Evolutionary conservation across 2,329 filamentous ascomycete genomes (phyloP).

Genomic region (Botrytis sinoallii): DNA sequence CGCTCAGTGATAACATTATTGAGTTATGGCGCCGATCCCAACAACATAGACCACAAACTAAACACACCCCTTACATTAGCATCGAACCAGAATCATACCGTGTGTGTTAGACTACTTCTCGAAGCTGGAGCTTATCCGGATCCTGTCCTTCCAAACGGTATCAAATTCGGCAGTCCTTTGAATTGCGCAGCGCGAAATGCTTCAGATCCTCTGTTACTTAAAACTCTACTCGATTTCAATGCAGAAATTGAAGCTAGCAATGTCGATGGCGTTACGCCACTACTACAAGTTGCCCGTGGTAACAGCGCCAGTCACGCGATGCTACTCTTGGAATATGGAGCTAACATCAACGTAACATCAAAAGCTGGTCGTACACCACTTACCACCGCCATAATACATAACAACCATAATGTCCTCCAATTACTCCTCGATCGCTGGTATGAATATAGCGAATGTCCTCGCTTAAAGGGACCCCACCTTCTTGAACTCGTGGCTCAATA

Average conservation of each 20-base stretch:
- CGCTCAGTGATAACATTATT: constrained; percentile 15
- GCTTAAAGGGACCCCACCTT: constrained; percentile 21
- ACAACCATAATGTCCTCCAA: constrained; percentile 23
- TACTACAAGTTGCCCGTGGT: constrained; percentile 12
- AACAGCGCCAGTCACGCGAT: constrained; percentile 16
- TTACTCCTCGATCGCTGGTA: constrained; percentile 22
- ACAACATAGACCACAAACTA: constrained; percentile 19
- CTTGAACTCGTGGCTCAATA: background rate
- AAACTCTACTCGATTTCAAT: constrained; percentile 20
- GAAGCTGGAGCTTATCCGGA: constrained; percentile 21
- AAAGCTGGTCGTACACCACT: constrained; percentile 6
- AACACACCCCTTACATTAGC: constrained; percentile 19
- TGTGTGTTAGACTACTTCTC: constrained; percentile 22
- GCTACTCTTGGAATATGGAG: constrained; percentile 21
- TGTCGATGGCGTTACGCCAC: constrained; percentile 17
- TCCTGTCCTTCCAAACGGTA: constrained; percentile 7
- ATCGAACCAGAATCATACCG: constrained; percentile 3
- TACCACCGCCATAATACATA: constrained; percentile 22
- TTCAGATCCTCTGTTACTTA: constrained; percentile 16
- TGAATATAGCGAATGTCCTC: constrained; percentile 22
- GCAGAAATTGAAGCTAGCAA: constrained; percentile 19
- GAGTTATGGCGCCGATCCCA: constrained; percentile 20
- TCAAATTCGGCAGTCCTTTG: constrained; percentile 20
- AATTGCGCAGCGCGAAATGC: constrained; percentile 22
- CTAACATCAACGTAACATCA: constrained; percentile 20